Base-by-base conservation (phyloP, 768 basidiomycete species). In the Tulasnella sp. region DNA sequence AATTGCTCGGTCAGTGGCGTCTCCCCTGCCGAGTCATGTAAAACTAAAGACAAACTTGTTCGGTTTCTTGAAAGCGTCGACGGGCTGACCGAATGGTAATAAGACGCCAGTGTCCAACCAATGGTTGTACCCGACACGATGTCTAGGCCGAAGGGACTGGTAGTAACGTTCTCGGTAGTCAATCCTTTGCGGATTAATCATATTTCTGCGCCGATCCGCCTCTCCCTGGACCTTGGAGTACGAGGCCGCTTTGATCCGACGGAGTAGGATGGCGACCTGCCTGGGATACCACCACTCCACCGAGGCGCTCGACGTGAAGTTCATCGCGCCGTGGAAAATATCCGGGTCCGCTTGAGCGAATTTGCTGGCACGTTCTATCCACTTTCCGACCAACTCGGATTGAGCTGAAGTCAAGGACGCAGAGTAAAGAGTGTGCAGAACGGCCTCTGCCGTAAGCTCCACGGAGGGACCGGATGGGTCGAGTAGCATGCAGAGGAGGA, bases 381-480 rank as follows among this genome's bases (percentile, higher is more conserved):
- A 78, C 3, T 73, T 31, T 2, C 81, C 67, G 29, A 82, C 75
- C n/a, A 77, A 77, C 2, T 81, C 7, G 19, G 78, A 79, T 77
- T 86, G 84, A 52, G 82, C 81, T 52, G 72, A 73, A 4, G 86
- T 85, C 49, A 87, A 71, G 76, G 84, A 85, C 7, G 82, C 81
- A 1, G 87, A 88, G 74, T 86, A 86, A 85, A 85, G 86, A 73
- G 86, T 84, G 76, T 88, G 87, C 31, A 87, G 82, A 6, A 86
- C 86, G 4, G 83, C 79, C 58, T 87, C 87, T 7, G 83, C 86
- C 0, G 84, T 84, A n/a, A 83, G 25, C 8, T 12, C 70, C 72
- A 80, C 71, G 73, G 86, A 82, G 1, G 71, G 71, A 34, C 17
- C n/a, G 29, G 81, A 67, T 67, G 84, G 79, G 25, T 78, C 81